Evolutionary conservation across 306 rosid genomes (phyloP).

Genomic region (Acacia crassicarpa): DNA sequence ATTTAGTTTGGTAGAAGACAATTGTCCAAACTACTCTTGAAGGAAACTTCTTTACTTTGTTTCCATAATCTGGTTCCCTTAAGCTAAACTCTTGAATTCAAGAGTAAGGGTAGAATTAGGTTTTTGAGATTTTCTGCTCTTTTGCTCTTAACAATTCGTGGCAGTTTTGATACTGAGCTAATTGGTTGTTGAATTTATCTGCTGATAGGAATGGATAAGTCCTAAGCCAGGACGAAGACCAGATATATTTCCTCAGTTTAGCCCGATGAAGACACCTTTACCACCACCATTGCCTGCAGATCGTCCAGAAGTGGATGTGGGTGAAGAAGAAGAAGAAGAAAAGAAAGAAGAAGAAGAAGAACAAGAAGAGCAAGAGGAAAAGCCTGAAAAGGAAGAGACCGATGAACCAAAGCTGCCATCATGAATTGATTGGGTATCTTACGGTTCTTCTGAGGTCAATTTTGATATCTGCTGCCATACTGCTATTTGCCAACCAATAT

Average conservation of each 20-base stretch:
- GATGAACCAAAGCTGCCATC: background rate
- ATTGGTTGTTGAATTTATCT: conserved; percentile 12
- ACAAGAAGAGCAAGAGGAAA: conserved; percentile 34
- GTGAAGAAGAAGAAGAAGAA: conserved; percentile 47
- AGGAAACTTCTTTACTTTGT: background rate
- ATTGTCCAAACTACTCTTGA: background rate
- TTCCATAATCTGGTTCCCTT: background rate
- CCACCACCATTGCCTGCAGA: conserved; percentile 54
- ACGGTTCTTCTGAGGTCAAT: conserved; percentile 13
- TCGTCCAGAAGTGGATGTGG: conserved; percentile 54
- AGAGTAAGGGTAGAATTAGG: background rate
- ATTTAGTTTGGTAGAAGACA: background rate
- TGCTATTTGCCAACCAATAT: background rate
- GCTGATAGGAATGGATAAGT: conserved; percentile 46
- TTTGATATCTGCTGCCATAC: conserved; percentile 22
- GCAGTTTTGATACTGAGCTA: background rate
- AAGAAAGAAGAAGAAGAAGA: conserved; percentile 35
- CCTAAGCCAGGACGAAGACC: conserved; percentile 56
- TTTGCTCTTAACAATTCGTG: background rate
- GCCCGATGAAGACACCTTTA: conserved; percentile 62
- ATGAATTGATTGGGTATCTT: conserved; percentile 24
- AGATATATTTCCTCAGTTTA: conserved; percentile 54
- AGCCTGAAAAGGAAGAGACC: conserved; percentile 49
- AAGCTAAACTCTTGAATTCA: background rate
- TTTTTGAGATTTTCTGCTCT: background rate